These are phyloP conservation scores for Fusarium dimerum DNA, from an alignment of 2,329 filamentous ascomycete species.

Conservation along the genomic window DNA sequence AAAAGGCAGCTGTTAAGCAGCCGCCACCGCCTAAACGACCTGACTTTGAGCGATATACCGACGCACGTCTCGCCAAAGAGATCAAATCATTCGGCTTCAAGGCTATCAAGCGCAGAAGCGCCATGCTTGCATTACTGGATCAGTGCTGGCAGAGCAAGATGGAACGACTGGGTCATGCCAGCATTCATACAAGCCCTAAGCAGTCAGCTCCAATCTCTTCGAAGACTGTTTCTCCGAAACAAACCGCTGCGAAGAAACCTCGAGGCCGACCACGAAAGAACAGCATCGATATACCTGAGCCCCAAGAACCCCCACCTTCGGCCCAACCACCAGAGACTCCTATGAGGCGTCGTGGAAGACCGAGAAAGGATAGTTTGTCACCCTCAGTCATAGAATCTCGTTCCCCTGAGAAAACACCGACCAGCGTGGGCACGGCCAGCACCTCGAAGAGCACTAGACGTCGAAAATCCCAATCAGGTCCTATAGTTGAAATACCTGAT, in stretches of 20 bases:
- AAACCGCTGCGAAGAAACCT: conserved; percentile 24
- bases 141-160: conserved; percentile 70
- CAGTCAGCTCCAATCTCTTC: conserved; percentile 14
- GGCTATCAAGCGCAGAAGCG: conserved; percentile 63
- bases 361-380: conserved; percentile 37
- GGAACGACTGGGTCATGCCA: conserved; percentile 13
- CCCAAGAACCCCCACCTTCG: conserved; percentile 38
- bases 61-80: conserved; percentile 62
- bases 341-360: conserved; percentile 42
- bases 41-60: conserved; percentile 62
- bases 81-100: conserved; percentile 72
- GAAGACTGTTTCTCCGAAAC: conserved; percentile 2
- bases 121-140: conserved; percentile 70
- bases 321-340: conserved; percentile 35
- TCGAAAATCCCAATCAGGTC: conserved; percentile 11
- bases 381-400: conserved; percentile 5
- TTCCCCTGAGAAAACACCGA: conserved; percentile 2
- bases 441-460: conserved; percentile 15
- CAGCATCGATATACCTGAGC: conserved; percentile 20
- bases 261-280: conserved; percentile 38
- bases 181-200: conserved; percentile 20
- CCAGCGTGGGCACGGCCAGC: conserved; percentile 10
- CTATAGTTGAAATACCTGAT: conserved; percentile 52
- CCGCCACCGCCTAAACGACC: conserved; percentile 40
- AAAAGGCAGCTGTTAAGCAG: background rate